These are phyloP conservation scores for Leishmania martiniquensis DNA, from an alignment of 208 protist genomes.

Conservation along the genomic window DNA sequence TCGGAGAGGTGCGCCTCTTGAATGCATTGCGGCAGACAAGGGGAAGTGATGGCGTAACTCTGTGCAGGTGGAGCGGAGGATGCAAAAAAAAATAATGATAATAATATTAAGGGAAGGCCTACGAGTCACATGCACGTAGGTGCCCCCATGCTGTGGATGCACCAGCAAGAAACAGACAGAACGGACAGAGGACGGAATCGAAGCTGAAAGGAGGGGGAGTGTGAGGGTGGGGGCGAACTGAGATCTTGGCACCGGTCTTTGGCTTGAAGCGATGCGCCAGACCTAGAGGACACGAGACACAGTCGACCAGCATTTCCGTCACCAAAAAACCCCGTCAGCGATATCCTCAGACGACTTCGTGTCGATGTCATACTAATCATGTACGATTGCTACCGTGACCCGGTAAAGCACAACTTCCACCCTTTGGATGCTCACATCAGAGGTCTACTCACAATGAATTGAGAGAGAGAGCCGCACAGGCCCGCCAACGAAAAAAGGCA, in stretches of 20 bases:
- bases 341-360: no score
- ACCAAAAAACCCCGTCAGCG: neutral
- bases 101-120: neutral
- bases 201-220: neutral
- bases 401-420: no score
- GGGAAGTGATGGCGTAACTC: neutral
- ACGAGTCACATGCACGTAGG: no score
- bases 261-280: neutral
- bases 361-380: no score
- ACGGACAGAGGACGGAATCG: neutral
- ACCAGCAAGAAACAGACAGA: neutral
- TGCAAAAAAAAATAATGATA: neutral
- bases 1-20: neutral
- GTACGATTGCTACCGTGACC: no score
- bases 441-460: no score
- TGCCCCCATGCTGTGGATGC: neutral
- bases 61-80: neutral
- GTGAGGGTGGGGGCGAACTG: no score
- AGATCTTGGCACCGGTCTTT: neutral
- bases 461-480: no score
- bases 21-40: neutral
- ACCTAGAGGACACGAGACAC: neutral
- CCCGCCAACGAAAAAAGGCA: neutral
- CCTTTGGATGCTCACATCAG: no score
- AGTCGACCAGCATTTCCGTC: neutral